A percentile compares a stretch with the other conserved stretches of the same genome.
phyloP scores from a whole-genome alignment of 1,284 basidiomycete genomes.

The Polyporus tsugae region DNA sequence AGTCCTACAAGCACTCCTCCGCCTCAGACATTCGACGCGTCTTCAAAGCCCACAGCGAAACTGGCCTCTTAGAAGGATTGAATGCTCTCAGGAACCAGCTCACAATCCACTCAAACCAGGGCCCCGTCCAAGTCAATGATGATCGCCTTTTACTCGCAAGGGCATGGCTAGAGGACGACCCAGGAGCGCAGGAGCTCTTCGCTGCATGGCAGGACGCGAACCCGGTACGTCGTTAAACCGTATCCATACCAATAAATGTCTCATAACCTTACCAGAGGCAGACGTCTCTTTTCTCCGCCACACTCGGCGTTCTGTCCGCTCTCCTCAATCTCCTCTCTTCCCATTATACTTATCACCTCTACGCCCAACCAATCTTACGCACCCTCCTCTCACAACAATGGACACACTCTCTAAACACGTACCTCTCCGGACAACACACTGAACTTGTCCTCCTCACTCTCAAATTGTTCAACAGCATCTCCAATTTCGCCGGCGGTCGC shows the following conservation, averaged over 20 bases:
- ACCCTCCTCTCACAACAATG: constrained; percentile 61
- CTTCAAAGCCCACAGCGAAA: constrained; percentile 38
- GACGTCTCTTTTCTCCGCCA: constrained; percentile 50
- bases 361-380: constrained; percentile 68
- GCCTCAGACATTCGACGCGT: constrained; percentile 39
- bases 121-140: constrained; percentile 59
- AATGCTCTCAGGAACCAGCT: constrained; percentile 60
- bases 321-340: constrained; percentile 66
- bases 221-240: constrained; percentile 48
- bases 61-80: constrained; percentile 41
- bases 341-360: constrained; percentile 69
- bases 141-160: constrained; percentile 63
- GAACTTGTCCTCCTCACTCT: constrained; percentile 71
- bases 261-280: constrained; percentile 48
- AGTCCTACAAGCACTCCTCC: constrained; percentile 35
- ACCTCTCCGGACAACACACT: constrained; percentile 64
- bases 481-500: constrained; percentile 66
- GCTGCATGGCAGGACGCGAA: constrained; percentile 62
- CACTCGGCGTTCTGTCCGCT: constrained; percentile 62
- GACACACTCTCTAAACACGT: constrained; percentile 62
- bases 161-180: constrained; percentile 64
- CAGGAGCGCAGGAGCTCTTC: constrained; percentile 69
- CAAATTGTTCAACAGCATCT: constrained; percentile 67
- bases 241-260: not conserved
- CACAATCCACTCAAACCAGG: constrained; percentile 54